Evolutionary conservation across 2,329 filamentous ascomycete genomes (phyloP), one percentile per base, ranked within the genome.

Genomic region (Aspergillus hiratsukae): DNA sequence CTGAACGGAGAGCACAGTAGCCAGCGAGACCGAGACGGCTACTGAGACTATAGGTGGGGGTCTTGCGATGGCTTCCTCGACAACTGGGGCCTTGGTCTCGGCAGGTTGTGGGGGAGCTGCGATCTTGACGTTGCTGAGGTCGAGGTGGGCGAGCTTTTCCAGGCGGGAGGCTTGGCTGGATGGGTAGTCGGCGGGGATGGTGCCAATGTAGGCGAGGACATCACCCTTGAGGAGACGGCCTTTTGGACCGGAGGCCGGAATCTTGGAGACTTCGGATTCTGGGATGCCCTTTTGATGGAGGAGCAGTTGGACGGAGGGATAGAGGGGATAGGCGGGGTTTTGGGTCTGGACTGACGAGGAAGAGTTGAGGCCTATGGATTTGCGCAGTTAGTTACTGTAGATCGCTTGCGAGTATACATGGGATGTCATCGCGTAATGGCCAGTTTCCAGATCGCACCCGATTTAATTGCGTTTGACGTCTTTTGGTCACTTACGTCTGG

Each of bases 161-260:
- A 96, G 87, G 52, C 85, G 86, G 56, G 83, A 79, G 54, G 89
- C 88, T 64, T 91, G 82, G 59, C 85, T 80, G 23, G 84, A 81
- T 1, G 93, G 89, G 64, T 90, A 88, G 57, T 86, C 81, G 61
- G 86, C 79, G 58, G 87, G 80, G 68, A 97, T 90, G 64, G 82
- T 80, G 60, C 94, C 94, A 17, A 97, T 76, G 74, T 93, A 94
- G 49, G 91, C 92, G 53, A 99, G 85, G 6, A 99, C 88, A 71
- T 99, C 94, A 55, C 94, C 94, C 81, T 99, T 99, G 60, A 99
- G 82, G 54, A 99, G 80, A 59, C 94, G 87, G 56, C 92, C 91
- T 67, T 87, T 87, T 29, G 94, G 94, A 25, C 94, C 94, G 21
- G 90, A 93, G 5, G 91, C 88, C 53, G 86, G 88, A 72, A 97